Conservation (phyloP, 2,329 filamentous ascomycete species). For the Pseudofabraea citricarpa region DNA sequence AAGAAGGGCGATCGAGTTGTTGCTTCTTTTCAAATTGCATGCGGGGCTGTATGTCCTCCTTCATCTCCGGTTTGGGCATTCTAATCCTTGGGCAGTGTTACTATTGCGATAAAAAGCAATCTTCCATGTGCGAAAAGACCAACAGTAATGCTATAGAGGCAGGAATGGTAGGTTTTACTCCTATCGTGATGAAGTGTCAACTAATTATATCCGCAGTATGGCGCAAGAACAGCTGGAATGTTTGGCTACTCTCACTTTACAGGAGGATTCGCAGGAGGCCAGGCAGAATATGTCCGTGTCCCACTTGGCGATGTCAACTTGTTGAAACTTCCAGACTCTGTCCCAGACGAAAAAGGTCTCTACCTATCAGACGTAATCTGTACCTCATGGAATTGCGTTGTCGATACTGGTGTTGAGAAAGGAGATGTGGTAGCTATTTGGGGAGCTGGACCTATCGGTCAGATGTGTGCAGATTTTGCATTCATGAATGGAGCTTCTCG, state of each 20-base stretch:
- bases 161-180: conserved; percentile 45
- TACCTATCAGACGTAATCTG: conserved; percentile 77
- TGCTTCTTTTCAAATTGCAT: conserved; percentile 81
- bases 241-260: conserved; percentile 76
- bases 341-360: conserved; percentile 76
- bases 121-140: conserved; percentile 75
- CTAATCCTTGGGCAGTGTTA: conserved; percentile 60
- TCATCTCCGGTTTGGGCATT: too few relatives aligned
- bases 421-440: conserved; percentile 77
- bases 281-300: conserved; percentile 82
- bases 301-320: conserved; percentile 78
- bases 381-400: conserved; percentile 77
- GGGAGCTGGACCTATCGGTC: conserved; percentile 81
- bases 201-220: conserved; percentile 43
- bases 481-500: conserved; percentile 68
- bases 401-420: conserved; percentile 76
- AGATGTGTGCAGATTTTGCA: conserved; percentile 76
- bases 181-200: not conserved
- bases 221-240: conserved; percentile 68
- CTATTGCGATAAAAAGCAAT: conserved; percentile 74
- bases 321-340: conserved; percentile 69
- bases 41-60: conserved; percentile 42
- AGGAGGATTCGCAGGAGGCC: conserved; percentile 81
- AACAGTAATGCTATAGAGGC: conserved; percentile 68
- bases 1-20: conserved; percentile 67